A percentile compares a stretch with the other conserved stretches of the same genome.
phyloP scores from a whole-genome alignment of 306 rosid species.

The Pyrus communis region DNA sequence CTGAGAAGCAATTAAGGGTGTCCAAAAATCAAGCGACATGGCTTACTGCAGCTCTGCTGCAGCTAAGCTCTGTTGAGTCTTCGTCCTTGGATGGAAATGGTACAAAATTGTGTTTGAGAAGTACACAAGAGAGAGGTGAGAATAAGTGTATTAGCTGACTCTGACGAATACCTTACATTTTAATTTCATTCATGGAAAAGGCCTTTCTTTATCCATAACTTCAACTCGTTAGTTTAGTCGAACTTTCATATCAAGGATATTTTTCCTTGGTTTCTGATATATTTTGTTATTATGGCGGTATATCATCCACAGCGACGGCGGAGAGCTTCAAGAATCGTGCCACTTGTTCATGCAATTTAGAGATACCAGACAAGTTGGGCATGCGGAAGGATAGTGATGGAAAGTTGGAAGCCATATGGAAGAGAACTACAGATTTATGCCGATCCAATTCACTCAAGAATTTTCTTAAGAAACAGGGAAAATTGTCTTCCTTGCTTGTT shows the following conservation, averaged over 20 bases:
- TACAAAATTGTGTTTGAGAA: conserved; percentile 34
- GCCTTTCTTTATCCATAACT: neutral
- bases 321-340: conserved; percentile 32
- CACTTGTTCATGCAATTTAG: conserved; percentile 24
- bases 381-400: conserved; percentile 45
- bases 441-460: conserved; percentile 51
- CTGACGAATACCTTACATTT: neutral
- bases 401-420: conserved; percentile 67
- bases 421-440: conserved; percentile 58
- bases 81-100: conserved; percentile 37
- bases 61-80: conserved; percentile 54
- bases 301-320: conserved; percentile 29
- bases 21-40: conserved; percentile 83
- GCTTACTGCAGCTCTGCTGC: conserved; percentile 82
- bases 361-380: conserved; percentile 22
- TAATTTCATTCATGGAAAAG: neutral
- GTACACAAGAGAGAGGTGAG: conserved; percentile 34
- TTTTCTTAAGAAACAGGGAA: conserved; percentile 74
- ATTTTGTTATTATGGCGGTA: conserved; percentile 5
- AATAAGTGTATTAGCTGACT: neutral
- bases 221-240: neutral
- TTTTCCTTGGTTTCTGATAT: neutral
- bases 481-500: conserved; percentile 50
- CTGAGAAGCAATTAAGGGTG: conserved; percentile 69
- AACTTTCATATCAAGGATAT: conserved; percentile 12